Evolutionary conservation across 192 early-diverging fungal genomes (phyloP).

Genomic region (Fimicolochytrium jonesii): DNA sequence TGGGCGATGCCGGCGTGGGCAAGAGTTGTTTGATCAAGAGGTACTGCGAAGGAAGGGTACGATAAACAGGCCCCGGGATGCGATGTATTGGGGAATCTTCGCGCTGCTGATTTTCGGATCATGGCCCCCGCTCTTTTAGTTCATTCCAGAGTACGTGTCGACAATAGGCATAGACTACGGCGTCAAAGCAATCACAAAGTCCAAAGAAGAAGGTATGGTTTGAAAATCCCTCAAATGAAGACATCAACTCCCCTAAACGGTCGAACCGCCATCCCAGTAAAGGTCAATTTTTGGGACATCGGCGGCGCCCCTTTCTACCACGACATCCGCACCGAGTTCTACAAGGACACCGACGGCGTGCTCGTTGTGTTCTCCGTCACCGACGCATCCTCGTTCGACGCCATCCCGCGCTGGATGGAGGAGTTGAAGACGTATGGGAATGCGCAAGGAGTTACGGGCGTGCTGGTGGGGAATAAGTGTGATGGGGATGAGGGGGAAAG

Average conservation of each 20-base stretch:
- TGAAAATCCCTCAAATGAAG: too few species aligned
- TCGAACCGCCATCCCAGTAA: conserved; percentile 41
- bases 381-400: conserved; percentile 39
- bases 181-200: conserved; percentile 43
- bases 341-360: conserved; percentile 56
- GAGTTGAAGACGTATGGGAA: conserved; percentile 37
- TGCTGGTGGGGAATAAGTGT: conserved; percentile 49
- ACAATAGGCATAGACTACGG: conserved; percentile 64
- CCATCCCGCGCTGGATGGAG: conserved; percentile 40
- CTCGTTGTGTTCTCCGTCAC: background rate
- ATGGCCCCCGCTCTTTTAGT: conserved; percentile 24
- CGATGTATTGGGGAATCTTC: background rate
- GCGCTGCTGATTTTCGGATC: background rate
- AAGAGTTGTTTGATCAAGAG: conserved; percentile 58
- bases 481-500: too few species aligned
- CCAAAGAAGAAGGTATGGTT: conserved; percentile 38
- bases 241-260: too few species aligned
- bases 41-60: conserved; percentile 52
- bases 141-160: conserved; percentile 49
- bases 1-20: conserved; percentile 48
- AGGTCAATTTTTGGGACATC: conserved; percentile 62
- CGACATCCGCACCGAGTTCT: conserved; percentile 60
- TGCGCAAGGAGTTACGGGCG: too few species aligned
- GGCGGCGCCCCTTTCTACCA: conserved; percentile 50
- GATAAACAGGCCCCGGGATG: background rate